phyloP scores from a whole-genome alignment of 768 basidiomycete genomes.

The Paxillus ammoniavirescens region DNA sequence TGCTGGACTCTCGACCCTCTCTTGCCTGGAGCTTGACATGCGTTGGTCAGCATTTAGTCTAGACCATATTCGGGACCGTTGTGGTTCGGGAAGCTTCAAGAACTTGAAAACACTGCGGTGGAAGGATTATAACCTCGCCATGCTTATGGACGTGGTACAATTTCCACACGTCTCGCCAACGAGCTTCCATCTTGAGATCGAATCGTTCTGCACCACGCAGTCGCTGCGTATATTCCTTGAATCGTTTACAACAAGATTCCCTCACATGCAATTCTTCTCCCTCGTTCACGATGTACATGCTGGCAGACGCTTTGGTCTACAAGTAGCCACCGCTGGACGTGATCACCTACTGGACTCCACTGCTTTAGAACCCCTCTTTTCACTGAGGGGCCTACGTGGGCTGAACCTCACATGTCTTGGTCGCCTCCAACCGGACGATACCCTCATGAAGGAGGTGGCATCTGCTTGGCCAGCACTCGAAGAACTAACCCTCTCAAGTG shows the following conservation, averaged over 20 bases:
- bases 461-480: conserved; percentile 17
- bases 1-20: conserved; percentile 19
- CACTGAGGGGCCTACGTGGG: conserved; percentile 10
- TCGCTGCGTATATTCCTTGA: conserved; percentile 14
- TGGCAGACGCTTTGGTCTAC: conserved; percentile 20
- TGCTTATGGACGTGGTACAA: conserved; percentile 18
- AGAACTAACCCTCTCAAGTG: conserved; percentile 8
- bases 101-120: conserved; percentile 15
- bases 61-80: conserved; percentile 10
- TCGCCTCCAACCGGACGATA: conserved; percentile 12
- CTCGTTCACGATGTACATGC: conserved; percentile 21
- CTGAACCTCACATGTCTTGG: conserved; percentile 18
- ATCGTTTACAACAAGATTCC: conserved; percentile 10
- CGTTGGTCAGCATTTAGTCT: conserved; percentile 21
- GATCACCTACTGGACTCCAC: conserved; percentile 9
- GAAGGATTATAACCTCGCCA: conserved; percentile 20
- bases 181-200: conserved; percentile 18
- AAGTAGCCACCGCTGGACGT: conserved; percentile 13
- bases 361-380: conserved; percentile 16
- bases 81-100: conserved; percentile 12
- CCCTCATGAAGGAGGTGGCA: conserved; percentile 17
- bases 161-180: conserved; percentile 12
- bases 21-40: conserved; percentile 19
- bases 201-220: conserved; percentile 19
- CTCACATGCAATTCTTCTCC: conserved; percentile 14